Evolutionary conservation across 192 early-diverging fungal species (phyloP).

Genomic region (Coemansia sp.): DNA sequence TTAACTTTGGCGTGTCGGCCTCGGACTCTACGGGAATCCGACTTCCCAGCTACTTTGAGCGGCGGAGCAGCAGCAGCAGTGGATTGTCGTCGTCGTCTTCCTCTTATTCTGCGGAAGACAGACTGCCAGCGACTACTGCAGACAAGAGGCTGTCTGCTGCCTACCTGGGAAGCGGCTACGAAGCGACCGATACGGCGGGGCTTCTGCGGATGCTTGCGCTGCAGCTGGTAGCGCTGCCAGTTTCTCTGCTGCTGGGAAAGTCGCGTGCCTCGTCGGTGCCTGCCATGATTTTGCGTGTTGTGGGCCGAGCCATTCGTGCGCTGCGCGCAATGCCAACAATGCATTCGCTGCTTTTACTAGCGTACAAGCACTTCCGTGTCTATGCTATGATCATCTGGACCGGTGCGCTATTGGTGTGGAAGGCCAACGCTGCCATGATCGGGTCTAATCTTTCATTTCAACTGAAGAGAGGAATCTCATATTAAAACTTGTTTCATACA

Average conservation of each 20-base stretch:
- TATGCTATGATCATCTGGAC: constrained; percentile 45
- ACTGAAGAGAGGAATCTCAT: constrained; percentile 34
- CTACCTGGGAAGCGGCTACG: not conserved
- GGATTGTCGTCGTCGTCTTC: too few species aligned
- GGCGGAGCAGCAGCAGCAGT: constrained; percentile 1
- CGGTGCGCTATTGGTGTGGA: constrained; percentile 38
- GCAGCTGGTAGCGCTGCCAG: constrained; percentile 34
- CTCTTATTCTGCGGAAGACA: too few species aligned
- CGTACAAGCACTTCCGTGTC: constrained; percentile 43
- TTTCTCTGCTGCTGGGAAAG: constrained; percentile 35
- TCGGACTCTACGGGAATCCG: constrained; percentile 1
- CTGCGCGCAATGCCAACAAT: constrained; percentile 19
- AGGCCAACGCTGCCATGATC: constrained; percentile 46
- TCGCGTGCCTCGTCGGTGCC: constrained; percentile 12
- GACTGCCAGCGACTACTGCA: too few species aligned
- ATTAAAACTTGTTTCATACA: constrained; percentile 6
- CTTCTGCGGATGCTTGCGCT: constrained; percentile 5
- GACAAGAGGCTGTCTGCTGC: too few species aligned
- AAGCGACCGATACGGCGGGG: not conserved
- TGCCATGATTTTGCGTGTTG: constrained; percentile 3
- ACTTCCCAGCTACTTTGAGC: constrained; percentile 7
- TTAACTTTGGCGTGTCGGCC: constrained; percentile 43
- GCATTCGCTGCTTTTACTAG: constrained; percentile 35
- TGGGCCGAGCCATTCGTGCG: constrained; percentile 15
- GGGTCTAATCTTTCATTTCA: constrained; percentile 33